Conservation (phyloP, 1,284 basidiomycete species). For the Irpex sp. region DNA sequence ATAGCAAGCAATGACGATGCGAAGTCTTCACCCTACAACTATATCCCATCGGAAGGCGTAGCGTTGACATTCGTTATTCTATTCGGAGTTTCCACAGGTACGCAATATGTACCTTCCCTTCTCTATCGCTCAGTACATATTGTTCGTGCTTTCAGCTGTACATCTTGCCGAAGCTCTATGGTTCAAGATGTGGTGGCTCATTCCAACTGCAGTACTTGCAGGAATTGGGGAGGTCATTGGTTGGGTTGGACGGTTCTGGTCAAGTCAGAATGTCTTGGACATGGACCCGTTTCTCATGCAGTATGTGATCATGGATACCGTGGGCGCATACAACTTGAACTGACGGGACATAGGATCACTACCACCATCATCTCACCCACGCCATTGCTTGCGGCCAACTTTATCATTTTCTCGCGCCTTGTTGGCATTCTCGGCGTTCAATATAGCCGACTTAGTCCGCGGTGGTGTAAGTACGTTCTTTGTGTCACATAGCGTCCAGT, state of each 20-base stretch:
- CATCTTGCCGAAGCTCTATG: conserved; percentile 30
- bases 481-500: not conserved
- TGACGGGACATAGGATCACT: conserved; percentile 31
- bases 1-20: too few species aligned
- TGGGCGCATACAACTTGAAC: conserved; percentile 31
- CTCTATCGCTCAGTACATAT: not conserved
- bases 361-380: conserved; percentile 45
- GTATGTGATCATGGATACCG: conserved; percentile 27
- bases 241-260: conserved; percentile 37
- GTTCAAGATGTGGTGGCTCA: conserved; percentile 37
- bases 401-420: conserved; percentile 44
- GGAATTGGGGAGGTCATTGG: conserved; percentile 37
- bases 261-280: conserved; percentile 23
- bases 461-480: conserved; percentile 17
- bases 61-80: conserved; percentile 28
- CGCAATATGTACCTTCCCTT: not conserved
- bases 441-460: conserved; percentile 42
- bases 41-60: conserved; percentile 30
- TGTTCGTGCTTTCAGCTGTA: conserved; percentile 22
- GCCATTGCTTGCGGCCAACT: conserved; percentile 47
- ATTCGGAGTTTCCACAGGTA: conserved; percentile 26
- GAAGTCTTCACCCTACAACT: conserved; percentile 20
- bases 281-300: conserved; percentile 42
- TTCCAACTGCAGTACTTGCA: conserved; percentile 32
- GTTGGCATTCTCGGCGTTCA: conserved; percentile 36